phyloP scores from a whole-genome alignment of 202 grass and related monocot genomes.

The Brachypodium distachyon region DNA sequence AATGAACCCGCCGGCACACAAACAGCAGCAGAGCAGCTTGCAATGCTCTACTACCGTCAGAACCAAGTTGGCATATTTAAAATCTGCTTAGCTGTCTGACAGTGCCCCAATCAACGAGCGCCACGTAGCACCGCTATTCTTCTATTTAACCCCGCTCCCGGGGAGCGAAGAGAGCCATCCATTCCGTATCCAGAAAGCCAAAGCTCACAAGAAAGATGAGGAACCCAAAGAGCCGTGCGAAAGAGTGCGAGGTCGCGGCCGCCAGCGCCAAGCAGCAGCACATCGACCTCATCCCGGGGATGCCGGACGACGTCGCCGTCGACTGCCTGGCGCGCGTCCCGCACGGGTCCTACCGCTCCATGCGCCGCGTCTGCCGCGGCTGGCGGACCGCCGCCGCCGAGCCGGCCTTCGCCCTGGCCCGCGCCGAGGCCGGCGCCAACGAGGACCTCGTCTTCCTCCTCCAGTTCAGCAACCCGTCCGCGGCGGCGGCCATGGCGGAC shows the following conservation, averaged over 20 bases:
- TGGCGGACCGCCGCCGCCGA: conserved; percentile 32
- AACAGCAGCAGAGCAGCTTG: neutral
- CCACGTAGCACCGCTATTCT: neutral
- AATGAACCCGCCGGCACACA: no score
- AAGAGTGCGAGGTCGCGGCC: neutral
- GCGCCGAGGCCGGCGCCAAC: conserved; percentile 16
- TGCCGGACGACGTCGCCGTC: conserved; percentile 69
- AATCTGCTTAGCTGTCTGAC: neutral
- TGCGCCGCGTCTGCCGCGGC: conserved; percentile 48
- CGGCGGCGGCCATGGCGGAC: neutral
- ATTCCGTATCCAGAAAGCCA: neutral
- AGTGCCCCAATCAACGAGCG: rapidly evolving
- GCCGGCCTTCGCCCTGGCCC: conserved; percentile 13
- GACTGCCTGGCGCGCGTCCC: conserved; percentile 63
- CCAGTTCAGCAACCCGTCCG: conserved; percentile 37
- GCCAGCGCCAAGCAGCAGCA: no score
- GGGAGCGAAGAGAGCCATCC: neutral
- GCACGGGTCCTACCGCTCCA: conserved; percentile 25
- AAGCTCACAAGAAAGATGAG: conserved; percentile 11
- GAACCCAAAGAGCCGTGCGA: neutral
- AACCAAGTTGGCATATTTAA: neutral
- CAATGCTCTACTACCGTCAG: neutral
- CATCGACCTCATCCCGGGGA: conserved; percentile 46
- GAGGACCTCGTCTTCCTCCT: conserved; percentile 57
- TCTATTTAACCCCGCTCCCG: conserved; percentile 13